Evolutionary conservation across 2,329 filamentous ascomycete species (phyloP), one percentile per base, ranked within the genome.

Genomic region (Calonectria crousiana): DNA sequence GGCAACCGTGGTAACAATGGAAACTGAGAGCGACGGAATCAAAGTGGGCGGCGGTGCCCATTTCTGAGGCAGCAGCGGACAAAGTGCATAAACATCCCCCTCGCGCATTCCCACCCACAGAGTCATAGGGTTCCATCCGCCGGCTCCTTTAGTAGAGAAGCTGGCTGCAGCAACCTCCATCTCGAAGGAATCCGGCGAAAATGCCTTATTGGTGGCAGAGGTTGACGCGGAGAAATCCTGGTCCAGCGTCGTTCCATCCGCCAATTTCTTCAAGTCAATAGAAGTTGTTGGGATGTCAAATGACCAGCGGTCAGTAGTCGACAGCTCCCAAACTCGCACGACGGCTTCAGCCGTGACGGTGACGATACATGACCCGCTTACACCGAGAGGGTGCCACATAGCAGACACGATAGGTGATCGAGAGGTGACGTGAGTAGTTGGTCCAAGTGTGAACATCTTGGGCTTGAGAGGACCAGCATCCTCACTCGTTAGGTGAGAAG

Each of bases 61-160:
- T 79, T 93, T 95, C 67, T 92, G 92, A 0, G 97, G 97, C 38
- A 99, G 88, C 51, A 99, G 89, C 2, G 97, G 97, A 82, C 96
- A 98, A 11, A 99, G 87, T 2, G 96, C 96, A 82, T 99, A 99
- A 8, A 98, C 90, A 81, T 98, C 96, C 4, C 97, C 97, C 74
- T 95, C 94, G 47, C 92, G 92, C 94, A 98, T 99, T n/a, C 96
- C 95, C 67, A 98, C 88, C 95, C 96, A 99, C 14, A 99, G 88
- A 0, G 97, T 98, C 94, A 98, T 98, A 13, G 96, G 92, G 10
- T 95, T 94, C 97, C 97, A 99, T 69, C 95, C 95, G 18, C 95
- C 96, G 9, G 91, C 90, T 44, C 88, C 88, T 76, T 89, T 88
- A 16, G 87, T 87, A 44, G 90, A 88, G 86, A 99, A 99, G 82